phyloP scores from a whole-genome alignment of 2,329 filamentous ascomycete species.

The Colletotrichum eleusines region DNA sequence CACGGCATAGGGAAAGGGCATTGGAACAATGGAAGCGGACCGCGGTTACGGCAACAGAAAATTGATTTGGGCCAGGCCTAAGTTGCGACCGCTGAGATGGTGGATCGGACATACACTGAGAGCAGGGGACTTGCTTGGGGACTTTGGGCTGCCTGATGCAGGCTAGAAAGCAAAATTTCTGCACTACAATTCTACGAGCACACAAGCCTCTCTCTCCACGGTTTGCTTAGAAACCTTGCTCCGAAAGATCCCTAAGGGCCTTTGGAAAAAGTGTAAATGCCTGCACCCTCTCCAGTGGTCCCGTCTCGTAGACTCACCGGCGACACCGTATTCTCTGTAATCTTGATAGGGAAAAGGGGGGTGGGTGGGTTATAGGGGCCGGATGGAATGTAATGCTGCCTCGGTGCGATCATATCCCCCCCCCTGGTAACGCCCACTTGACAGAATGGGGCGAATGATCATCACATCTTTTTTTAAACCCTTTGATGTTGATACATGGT shows the following conservation, averaged over 20 bases:
- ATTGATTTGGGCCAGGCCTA: not conserved
- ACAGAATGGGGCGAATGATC: constrained; percentile 13
- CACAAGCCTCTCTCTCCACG: constrained; percentile 11
- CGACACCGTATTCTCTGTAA: constrained; percentile 3
- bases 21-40: constrained; percentile 21
- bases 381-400: not conserved
- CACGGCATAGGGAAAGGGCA: constrained; percentile 3
- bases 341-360: not conserved
- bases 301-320: constrained; percentile 37
- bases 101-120: constrained; percentile 1
- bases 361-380: not conserved
- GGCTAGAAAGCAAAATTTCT: constrained; percentile 24
- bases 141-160: constrained; percentile 36
- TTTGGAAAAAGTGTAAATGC: not conserved
- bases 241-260: constrained; percentile 5
- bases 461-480: constrained; percentile 20
- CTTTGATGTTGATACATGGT: not conserved
- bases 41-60: not conserved
- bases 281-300: not conserved
- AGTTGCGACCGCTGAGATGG: not conserved
- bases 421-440: constrained; percentile 11
- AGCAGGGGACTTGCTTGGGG: not conserved
- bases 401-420: constrained; percentile 14
- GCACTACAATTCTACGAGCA: not conserved
- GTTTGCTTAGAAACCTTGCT: constrained; percentile 22